phyloP scores from a whole-genome alignment of 768 basidiomycete genomes.

The Dacryopinax spathularia region DNA sequence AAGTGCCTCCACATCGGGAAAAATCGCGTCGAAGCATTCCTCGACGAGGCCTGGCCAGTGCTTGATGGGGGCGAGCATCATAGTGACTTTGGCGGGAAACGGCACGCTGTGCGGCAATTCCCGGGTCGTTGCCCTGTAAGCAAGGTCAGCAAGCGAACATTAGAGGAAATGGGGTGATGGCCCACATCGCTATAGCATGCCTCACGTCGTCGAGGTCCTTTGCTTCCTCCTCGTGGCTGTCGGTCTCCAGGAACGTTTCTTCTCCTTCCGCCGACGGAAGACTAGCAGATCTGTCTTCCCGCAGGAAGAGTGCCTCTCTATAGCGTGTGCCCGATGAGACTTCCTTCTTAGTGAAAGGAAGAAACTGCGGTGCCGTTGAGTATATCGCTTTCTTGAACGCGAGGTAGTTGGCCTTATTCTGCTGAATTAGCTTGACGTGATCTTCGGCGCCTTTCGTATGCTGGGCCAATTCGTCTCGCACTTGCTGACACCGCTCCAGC shows the following conservation, averaged over 20 bases:
- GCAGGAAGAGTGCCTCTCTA: not conserved
- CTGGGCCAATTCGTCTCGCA: conserved; percentile 3
- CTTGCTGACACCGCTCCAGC: not conserved
- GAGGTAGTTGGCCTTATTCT: conserved; percentile 6
- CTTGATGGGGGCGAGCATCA: conserved; percentile 25
- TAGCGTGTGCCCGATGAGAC: not conserved
- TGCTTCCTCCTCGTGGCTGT: no score
- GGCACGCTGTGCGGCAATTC: conserved; percentile 31
- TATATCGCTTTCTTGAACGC: conserved; percentile 4
- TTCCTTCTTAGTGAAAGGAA: conserved; percentile 5
- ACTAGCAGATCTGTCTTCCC: not conserved
- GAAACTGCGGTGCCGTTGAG: conserved; percentile 3
- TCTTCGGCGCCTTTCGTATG: conserved; percentile 5
- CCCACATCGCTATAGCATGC: not conserved
- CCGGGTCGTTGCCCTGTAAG: conserved; percentile 25
- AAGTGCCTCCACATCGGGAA: not conserved
- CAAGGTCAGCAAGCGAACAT: not conserved
- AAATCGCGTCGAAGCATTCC: conserved; percentile 21
- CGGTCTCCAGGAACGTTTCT: no score
- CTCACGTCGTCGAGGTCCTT: not conserved
- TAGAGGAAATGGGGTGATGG: not conserved
- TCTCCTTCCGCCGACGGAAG: no score
- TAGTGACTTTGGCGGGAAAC: conserved; percentile 24
- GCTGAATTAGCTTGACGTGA: conserved; percentile 7
- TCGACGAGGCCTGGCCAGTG: conserved; percentile 28